Percentiles rank a stretch among this genome's conserved stretches.
These are phyloP conservation scores for Camillea tinctor DNA, from an alignment of 2,329 filamentous ascomycete genomes.

Conservation along the genomic window DNA sequence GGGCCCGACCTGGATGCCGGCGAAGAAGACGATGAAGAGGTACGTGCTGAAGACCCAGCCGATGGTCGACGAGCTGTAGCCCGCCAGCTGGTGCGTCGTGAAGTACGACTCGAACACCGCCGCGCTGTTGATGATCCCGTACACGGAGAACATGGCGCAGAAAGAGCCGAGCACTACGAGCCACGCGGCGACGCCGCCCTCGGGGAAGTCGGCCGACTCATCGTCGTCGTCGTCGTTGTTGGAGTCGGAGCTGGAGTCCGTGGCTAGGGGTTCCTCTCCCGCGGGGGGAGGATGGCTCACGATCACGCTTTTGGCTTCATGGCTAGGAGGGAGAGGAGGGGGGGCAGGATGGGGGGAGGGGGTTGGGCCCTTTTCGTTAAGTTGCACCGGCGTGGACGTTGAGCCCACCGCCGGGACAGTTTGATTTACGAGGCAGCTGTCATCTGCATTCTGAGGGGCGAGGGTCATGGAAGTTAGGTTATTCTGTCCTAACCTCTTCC, in stretches of 20 bases:
- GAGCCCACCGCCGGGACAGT: constrained; percentile 25
- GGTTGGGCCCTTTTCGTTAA: constrained; percentile 11
- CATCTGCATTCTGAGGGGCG: constrained; percentile 25
- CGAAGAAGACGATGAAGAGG: constrained; percentile 73
- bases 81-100: constrained; percentile 66
- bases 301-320: neutral
- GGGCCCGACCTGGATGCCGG: constrained; percentile 78
- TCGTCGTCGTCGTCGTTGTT: constrained; percentile 11
- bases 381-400: constrained; percentile 17
- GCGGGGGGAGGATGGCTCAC: neutral
- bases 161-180: constrained; percentile 77
- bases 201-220: constrained; percentile 54
- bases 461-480: constrained; percentile 17
- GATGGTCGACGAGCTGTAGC: constrained; percentile 64
- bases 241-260: neutral
- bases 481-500: neutral
- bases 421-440: constrained; percentile 31
- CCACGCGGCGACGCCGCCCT: constrained; percentile 72
- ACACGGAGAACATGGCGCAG: constrained; percentile 65
- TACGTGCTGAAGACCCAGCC: constrained; percentile 89
- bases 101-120: constrained; percentile 79
- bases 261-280: constrained; percentile 1
- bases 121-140: constrained; percentile 73
- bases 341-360: neutral
- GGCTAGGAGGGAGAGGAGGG: too few species aligned